Conservation (phyloP, 345 rosid genomes). For the Eucalyptus brandiana region DNA sequence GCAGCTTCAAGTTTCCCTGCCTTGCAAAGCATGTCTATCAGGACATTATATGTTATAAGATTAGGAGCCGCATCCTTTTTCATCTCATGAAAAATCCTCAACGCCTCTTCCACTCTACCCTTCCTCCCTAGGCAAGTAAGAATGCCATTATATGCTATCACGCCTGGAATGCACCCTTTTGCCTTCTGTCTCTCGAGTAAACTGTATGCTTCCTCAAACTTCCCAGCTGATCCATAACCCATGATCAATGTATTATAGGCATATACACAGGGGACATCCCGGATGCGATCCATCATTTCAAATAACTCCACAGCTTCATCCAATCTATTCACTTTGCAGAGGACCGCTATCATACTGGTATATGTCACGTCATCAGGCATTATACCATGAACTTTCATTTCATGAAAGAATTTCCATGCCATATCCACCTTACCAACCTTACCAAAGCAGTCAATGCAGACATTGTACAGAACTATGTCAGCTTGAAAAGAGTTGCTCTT, state of each 20-base stretch:
- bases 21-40: constrained; percentile 78
- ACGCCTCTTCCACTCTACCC: constrained; percentile 57
- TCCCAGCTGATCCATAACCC: constrained; percentile 90
- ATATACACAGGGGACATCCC: constrained; percentile 78
- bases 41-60: constrained; percentile 63
- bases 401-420: constrained; percentile 99
- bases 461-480: constrained; percentile 86
- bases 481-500: constrained; percentile 67
- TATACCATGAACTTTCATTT: constrained; percentile 59
- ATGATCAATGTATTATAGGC: constrained; percentile 97
- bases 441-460: constrained; percentile 93
- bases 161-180: constrained; percentile 90
- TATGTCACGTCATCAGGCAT: constrained; percentile 90
- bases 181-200: constrained; percentile 78
- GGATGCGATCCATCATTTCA: constrained; percentile 60
- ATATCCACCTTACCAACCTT: constrained; percentile 86
- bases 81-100: constrained; percentile 74
- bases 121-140: constrained; percentile 82
- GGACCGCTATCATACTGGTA: constrained; percentile 89
- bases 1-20: constrained; percentile 66
- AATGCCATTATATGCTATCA: constrained; percentile 81
- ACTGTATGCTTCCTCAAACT: constrained; percentile 66
- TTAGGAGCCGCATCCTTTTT: constrained; percentile 79
- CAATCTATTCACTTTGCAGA: constrained; percentile 70
- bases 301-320: constrained; percentile 82